Conservation (phyloP, 139 green algal species). For the Dunaliella sp. region DNA sequence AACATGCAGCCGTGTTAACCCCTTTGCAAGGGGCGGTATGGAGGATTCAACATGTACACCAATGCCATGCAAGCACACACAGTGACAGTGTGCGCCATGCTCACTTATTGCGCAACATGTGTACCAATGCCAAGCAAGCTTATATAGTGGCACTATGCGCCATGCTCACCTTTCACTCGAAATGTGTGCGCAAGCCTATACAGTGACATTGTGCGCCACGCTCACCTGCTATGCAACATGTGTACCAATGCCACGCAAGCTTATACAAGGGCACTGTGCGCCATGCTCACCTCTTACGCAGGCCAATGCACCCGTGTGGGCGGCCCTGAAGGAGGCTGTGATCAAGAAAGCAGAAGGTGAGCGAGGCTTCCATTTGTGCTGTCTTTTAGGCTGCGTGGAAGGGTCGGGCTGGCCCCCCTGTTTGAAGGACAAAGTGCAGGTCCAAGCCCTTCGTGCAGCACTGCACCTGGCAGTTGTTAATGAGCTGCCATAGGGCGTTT, state of each 20-base stretch:
- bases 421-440: background rate
- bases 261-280: background rate
- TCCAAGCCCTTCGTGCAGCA: background rate
- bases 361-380: background rate
- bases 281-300: background rate
- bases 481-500: too few relatives aligned
- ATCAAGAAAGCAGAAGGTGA: slow-evolving; percentile 56
- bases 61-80: too few relatives aligned
- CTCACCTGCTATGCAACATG: background rate
- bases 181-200: background rate
- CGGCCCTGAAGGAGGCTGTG: slow-evolving; percentile 58
- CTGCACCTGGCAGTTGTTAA: too few relatives aligned
- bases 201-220: background rate
- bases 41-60: too few relatives aligned
- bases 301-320: slow-evolving; percentile 46
- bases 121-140: too few relatives aligned
- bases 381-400: background rate
- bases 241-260: too few relatives aligned
- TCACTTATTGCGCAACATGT: too few relatives aligned
- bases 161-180: too few relatives aligned
- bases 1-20: too few relatives aligned
- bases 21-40: too few relatives aligned
- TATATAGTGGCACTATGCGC: background rate
- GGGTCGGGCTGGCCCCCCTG: background rate
- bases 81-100: too few relatives aligned